Evolutionary conservation across 805 yeast species (phyloP).

Genomic region (Wickerhamiella musiphila): DNA sequence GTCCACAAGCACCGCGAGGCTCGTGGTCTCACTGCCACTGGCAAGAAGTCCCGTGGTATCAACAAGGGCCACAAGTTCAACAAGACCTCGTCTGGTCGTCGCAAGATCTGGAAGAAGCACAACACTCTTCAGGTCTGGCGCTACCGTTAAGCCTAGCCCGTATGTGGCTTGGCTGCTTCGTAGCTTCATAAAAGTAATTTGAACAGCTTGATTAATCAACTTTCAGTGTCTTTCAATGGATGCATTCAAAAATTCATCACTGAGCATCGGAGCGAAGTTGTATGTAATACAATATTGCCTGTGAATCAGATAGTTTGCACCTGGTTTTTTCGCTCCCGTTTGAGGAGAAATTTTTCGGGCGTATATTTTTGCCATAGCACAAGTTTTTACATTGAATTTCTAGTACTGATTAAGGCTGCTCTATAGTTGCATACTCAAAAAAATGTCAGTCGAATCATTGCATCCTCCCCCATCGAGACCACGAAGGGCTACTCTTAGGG

Average conservation of each 20-base stretch:
- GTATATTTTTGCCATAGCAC: no score
- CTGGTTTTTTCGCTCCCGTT: no score
- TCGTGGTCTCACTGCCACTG: conserved; percentile 96
- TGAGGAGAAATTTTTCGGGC: no score
- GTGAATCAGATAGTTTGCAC: no score
- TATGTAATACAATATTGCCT: no score
- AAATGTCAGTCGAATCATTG: conserved; percentile 36
- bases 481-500: conserved; percentile 47
- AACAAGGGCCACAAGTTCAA: conserved; percentile 99
- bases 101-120: conserved; percentile 99
- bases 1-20: conserved; percentile 99
- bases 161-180: no score
- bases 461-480: conserved; percentile 47
- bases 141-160: conserved; percentile 95
- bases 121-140: conserved; percentile 98
- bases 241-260: no score
- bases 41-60: conserved; percentile 99
- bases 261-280: no score
- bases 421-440: conserved; percentile 1
- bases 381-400: no score
- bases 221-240: no score
- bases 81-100: conserved; percentile 97
- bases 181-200: no score
- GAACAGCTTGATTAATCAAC: no score
- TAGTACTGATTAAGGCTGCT: not conserved